Evolutionary conservation across 257 asterid species (phyloP).

Genomic region (Solanum virginianum): DNA sequence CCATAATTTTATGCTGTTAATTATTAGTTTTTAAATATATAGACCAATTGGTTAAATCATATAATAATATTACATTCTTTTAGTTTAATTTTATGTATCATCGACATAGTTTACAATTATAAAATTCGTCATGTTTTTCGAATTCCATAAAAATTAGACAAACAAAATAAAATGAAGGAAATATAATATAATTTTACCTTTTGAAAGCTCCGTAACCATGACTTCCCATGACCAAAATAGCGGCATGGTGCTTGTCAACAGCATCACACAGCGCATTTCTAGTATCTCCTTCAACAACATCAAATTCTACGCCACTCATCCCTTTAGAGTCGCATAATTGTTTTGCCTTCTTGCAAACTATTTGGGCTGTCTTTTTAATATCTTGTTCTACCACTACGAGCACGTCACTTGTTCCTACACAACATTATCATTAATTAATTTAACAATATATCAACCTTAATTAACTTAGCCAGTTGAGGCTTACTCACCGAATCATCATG

Average conservation of each 20-base stretch:
- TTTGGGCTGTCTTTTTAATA: neutral
- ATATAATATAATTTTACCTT: conserved; percentile 22
- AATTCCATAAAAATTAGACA: too few species aligned
- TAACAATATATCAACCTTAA: neutral
- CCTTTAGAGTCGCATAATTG: conserved; percentile 8
- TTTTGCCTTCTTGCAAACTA: neutral
- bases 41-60: too few species aligned
- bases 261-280: conserved; percentile 75
- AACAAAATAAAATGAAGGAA: neutral
- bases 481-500: neutral
- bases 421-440: neutral
- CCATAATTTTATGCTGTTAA: too few species aligned
- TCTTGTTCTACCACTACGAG: neutral
- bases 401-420: neutral
- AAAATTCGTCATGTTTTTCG: too few species aligned
- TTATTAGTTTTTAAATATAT: too few species aligned
- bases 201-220: conserved; percentile 92
- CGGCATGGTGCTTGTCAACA: conserved; percentile 64
- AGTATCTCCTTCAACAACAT: conserved; percentile 64
- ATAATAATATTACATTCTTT: too few species aligned
- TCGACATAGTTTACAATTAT: too few species aligned
- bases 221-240: conserved; percentile 61
- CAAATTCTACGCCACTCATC: conserved; percentile 30
- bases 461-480: neutral
- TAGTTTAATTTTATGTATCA: too few species aligned